phyloP scores from a whole-genome alignment of 768 basidiomycete species.

The Lanmaoa rubissima region DNA sequence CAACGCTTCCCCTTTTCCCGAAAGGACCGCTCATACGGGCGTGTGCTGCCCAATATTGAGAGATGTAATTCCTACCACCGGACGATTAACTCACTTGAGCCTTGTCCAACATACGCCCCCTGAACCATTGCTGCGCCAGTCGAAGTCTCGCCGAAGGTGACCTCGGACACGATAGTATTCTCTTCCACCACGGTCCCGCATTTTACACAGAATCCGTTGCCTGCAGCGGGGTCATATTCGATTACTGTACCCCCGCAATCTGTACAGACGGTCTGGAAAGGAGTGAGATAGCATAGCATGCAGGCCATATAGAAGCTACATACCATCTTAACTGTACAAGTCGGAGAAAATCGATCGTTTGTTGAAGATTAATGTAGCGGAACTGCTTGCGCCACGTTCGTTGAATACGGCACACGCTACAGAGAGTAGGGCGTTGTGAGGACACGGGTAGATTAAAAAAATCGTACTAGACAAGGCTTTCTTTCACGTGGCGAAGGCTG shows the following conservation, averaged over 20 bases:
- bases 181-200: constrained; percentile 93
- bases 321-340: constrained; percentile 15
- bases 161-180: constrained; percentile 90
- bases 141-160: constrained; percentile 92
- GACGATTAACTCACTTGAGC: constrained; percentile 66
- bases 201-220: constrained; percentile 79
- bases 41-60: constrained; percentile 50
- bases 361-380: neutral
- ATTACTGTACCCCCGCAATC: constrained; percentile 84
- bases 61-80: neutral
- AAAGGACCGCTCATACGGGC: constrained; percentile 81
- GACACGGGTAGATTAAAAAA: neutral
- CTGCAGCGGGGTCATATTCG: constrained; percentile 81
- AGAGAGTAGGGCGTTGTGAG: neutral
- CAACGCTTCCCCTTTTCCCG: constrained; percentile 73
- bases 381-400: neutral
- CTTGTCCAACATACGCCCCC: constrained; percentile 88
- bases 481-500: neutral
- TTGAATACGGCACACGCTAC: neutral
- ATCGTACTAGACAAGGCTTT: neutral
- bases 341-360: neutral
- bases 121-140: constrained; percentile 94
- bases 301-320: neutral
- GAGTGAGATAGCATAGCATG: neutral
- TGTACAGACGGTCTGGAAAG: constrained; percentile 56